Evolutionary conservation across 1,284 basidiomycete genomes (phyloP).

Genomic region (Pseudozyma tsukubaensis): DNA sequence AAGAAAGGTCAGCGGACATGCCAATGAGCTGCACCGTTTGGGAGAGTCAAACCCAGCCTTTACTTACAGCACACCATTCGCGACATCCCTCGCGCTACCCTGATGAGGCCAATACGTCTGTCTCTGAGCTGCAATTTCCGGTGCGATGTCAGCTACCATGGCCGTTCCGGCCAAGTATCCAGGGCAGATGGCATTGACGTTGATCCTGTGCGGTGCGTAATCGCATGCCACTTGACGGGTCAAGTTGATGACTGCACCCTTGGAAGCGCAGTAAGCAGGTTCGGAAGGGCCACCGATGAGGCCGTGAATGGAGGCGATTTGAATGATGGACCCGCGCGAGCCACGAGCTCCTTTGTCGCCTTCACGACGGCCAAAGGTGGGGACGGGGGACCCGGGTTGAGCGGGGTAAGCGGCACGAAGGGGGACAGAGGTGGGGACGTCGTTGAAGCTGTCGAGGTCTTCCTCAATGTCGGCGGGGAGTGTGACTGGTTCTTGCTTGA

Average conservation of each 20-base stretch:
- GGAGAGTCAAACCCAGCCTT: neutral
- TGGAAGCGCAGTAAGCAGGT: constrained; percentile 44
- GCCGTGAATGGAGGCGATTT: constrained; percentile 50
- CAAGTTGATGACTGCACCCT: constrained; percentile 47
- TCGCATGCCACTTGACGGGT: constrained; percentile 48
- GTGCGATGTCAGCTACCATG: constrained; percentile 39
- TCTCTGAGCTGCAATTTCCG: constrained; percentile 22
- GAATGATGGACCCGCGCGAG: constrained; percentile 42
- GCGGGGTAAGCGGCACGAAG: constrained; percentile 11
- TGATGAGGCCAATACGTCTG: constrained; percentile 50
- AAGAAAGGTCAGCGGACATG: no score
- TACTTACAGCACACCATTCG: constrained; percentile 40
- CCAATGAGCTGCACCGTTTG: neutral
- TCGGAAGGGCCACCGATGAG: constrained; percentile 49
- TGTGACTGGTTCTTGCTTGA: constrained; percentile 40
- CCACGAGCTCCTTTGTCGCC: constrained; percentile 45
- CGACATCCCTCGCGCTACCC: constrained; percentile 40
- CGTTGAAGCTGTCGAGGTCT: constrained; percentile 40
- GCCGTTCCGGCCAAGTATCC: constrained; percentile 46
- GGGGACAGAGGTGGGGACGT: constrained; percentile 16
- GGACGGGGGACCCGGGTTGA: constrained; percentile 22
- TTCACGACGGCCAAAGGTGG: constrained; percentile 30
- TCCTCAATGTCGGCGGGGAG: constrained; percentile 45
- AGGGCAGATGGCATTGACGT: constrained; percentile 49
- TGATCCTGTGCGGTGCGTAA: constrained; percentile 47